Percentiles rank a stretch among this genome's conserved stretches.
phyloP scores from a whole-genome alignment of 2,329 filamentous ascomycete species.

The Fusarium chlamydosporum region DNA sequence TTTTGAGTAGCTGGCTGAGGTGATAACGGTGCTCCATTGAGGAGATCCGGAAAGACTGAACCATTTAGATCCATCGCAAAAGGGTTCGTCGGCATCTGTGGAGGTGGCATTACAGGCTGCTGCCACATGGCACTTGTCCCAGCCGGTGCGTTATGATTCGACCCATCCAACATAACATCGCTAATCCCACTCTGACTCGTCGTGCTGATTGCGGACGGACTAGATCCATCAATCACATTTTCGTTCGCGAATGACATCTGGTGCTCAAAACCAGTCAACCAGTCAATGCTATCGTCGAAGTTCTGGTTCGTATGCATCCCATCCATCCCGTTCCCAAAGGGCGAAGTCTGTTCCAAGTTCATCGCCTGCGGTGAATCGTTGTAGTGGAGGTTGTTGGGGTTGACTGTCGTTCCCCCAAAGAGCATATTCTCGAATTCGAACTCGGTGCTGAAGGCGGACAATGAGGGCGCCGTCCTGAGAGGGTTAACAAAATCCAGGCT shows the following conservation, averaged over 20 bases:
- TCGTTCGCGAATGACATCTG: conserved; percentile 82
- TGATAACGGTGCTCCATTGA: conserved; percentile 79
- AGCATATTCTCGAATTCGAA: conserved; percentile 66
- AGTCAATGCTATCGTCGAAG: conserved; percentile 86
- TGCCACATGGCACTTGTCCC: conserved; percentile 76
- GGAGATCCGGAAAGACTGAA: conserved; percentile 82
- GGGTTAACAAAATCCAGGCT: conserved; percentile 75
- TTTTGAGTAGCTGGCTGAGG: conserved; percentile 81
- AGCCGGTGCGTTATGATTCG: conserved; percentile 71
- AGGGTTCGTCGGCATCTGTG: conserved; percentile 75
- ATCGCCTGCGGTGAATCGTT: conserved; percentile 80
- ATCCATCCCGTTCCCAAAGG: conserved; percentile 69
- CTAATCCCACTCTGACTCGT: conserved; percentile 92
- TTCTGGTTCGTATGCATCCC: conserved; percentile 70
- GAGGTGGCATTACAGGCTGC: conserved; percentile 76
- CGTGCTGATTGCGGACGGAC: conserved; percentile 94
- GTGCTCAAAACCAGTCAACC: conserved; percentile 84
- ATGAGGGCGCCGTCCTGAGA: conserved; percentile 81
- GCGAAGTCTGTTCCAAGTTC: conserved; percentile 72
- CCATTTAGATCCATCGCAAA: conserved; percentile 82
- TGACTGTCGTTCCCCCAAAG: conserved; percentile 78
- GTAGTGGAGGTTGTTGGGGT: conserved; percentile 84
- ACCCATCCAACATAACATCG: conserved; percentile 90
- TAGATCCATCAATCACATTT: conserved; percentile 90
- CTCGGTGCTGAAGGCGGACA: conserved; percentile 73